These are phyloP conservation scores for Capsicum rhomboideum DNA, from an alignment of 257 asterid genomes.

Conservation along the genomic window DNA sequence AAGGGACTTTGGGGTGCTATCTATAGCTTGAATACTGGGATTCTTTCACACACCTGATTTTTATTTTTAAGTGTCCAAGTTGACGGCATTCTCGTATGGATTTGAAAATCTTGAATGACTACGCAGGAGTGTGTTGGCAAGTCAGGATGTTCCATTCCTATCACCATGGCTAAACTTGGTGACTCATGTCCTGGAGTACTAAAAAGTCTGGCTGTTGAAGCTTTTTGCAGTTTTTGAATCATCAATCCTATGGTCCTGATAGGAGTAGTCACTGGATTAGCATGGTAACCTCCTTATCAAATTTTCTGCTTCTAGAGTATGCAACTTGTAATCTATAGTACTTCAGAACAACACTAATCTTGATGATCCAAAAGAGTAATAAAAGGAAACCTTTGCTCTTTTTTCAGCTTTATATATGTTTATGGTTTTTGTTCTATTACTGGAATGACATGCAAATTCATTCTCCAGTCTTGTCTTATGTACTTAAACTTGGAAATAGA, in stretches of 20 bases:
- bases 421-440: neutral
- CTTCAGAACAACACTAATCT: neutral
- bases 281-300: neutral
- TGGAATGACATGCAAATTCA: neutral
- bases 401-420: neutral
- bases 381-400: neutral
- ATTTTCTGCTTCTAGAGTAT: neutral
- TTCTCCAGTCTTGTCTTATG: neutral
- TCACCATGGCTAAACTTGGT: constrained; percentile 37
- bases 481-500: neutral
- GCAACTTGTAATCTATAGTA: neutral
- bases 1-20: too few species aligned
- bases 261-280: neutral
- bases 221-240: constrained; percentile 36
- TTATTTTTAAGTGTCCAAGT: too few species aligned
- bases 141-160: constrained; percentile 37
- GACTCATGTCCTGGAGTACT: constrained; percentile 44
- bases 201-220: constrained; percentile 60
- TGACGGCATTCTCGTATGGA: neutral
- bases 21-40: too few species aligned
- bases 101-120: neutral
- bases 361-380: neutral
- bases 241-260: neutral
- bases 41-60: too few species aligned
- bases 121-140: constrained; percentile 52